phyloP scores from a whole-genome alignment of 2,329 filamentous ascomycete species.

The Alternaria postmessia region DNA sequence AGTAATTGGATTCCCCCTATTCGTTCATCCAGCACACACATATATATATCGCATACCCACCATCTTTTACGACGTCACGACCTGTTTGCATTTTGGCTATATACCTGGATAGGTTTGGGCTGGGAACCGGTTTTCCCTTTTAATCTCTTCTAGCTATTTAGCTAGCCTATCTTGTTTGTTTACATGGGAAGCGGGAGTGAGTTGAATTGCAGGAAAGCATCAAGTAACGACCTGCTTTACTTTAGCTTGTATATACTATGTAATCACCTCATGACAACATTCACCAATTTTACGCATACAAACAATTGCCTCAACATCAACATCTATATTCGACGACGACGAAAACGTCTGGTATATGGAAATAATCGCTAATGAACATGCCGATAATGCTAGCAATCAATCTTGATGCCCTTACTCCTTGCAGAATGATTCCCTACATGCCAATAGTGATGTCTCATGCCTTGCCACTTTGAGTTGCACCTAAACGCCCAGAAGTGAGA shows the following conservation, averaged over 20 bases:
- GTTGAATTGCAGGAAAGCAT: background rate
- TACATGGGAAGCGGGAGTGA: background rate
- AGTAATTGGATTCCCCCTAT: background rate
- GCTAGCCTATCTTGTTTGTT: background rate
- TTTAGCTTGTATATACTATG: background rate
- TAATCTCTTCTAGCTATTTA: background rate
- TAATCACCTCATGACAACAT: background rate
- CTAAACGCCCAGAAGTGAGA: background rate
- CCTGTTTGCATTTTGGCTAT: slow-evolving; percentile 7
- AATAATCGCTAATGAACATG: background rate
- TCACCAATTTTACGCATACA: background rate
- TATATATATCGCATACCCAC: slow-evolving; percentile 2
- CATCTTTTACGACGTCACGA: slow-evolving; percentile 7
- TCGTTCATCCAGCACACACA: background rate
- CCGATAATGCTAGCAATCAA: background rate
- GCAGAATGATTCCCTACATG: slow-evolving; percentile 1
- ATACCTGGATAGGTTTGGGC: slow-evolving; percentile 3
- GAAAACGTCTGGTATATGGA: background rate
- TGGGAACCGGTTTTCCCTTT: background rate
- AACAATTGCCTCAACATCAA: background rate
- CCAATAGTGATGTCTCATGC: background rate
- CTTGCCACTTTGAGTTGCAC: background rate
- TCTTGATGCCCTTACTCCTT: background rate
- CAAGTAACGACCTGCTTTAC: background rate
- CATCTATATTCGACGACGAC: background rate